A percentile compares a stretch with the other conserved stretches of the same genome.
phyloP scores from a whole-genome alignment of 2,329 filamentous ascomycete species.

The Pseudomassariella vexata region DNA sequence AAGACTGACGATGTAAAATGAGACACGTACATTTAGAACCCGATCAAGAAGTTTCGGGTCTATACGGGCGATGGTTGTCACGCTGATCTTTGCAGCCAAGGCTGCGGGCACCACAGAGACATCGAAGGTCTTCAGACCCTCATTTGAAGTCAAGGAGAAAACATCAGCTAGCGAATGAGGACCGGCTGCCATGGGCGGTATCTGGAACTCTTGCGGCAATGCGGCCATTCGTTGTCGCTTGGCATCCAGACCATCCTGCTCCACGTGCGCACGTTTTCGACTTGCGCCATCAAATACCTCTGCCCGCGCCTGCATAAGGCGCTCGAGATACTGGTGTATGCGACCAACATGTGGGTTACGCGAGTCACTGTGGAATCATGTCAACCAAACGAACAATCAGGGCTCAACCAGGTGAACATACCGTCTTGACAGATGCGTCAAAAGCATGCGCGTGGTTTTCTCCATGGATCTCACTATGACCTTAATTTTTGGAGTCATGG shows the following conservation, averaged over 20 bases:
- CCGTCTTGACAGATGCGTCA: constrained; percentile 79
- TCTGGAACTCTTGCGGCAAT: constrained; percentile 37
- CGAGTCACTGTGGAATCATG: constrained; percentile 55
- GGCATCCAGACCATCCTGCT: constrained; percentile 70
- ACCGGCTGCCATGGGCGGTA: constrained; percentile 68
- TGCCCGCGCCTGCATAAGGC: constrained; percentile 69
- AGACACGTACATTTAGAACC: constrained; percentile 61
- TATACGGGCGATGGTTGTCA: constrained; percentile 68
- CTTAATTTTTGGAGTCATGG: constrained; percentile 71
- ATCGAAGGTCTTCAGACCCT: constrained; percentile 72
- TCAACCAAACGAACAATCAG: not conserved
- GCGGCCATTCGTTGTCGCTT: constrained; percentile 69
- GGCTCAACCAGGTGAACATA: too few relatives aligned
- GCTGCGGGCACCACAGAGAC: constrained; percentile 70
- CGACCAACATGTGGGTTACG: constrained; percentile 68
- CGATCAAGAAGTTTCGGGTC: constrained; percentile 63
- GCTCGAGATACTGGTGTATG: constrained; percentile 83
- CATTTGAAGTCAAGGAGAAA: constrained; percentile 77
- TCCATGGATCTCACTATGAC: constrained; percentile 92
- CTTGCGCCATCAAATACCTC: constrained; percentile 75
- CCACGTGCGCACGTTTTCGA: constrained; percentile 70
- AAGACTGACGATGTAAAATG: too few relatives aligned
- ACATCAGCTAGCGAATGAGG: constrained; percentile 76
- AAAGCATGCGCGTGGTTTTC: constrained; percentile 78
- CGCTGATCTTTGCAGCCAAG: constrained; percentile 74